Base-by-base conservation (phyloP, 1,284 basidiomycete species). In the Ganoderma multipileum region DNA sequence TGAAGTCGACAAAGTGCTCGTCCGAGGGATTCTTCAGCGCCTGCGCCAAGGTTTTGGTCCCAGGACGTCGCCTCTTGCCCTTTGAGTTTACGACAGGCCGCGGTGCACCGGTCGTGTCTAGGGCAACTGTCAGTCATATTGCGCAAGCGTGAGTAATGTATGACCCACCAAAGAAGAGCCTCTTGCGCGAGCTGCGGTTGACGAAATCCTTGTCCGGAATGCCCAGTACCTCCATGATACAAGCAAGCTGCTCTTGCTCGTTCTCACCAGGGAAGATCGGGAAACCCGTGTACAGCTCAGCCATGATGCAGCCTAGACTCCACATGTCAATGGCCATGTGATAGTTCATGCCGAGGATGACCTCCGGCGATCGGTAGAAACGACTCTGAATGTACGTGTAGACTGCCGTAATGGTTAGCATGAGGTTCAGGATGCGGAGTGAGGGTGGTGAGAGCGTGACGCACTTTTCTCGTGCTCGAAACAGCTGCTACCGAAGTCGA, bases 251-350 rank as follows among this genome's bases (percentile, higher is more conserved):
- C 79, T 99, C 97, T 81, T 98, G 96, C 81, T 99, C 98, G 78
- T 98, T 98, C 82, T 99, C 97, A n/a, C 97, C 97, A 0, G 97
- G 97, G 83, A 99, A 99, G 76, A 99, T 97, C 0, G 98, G 98
- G 80, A 96, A 98, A 1, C 98, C 98, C n/a, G 98, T 99, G 82
- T 95, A 98, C 55, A 99, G 84, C 81, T 99, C 98, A 26, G 97
- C 97, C 63, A 99, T 85, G 73, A 99, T 99, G 77, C 98, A 99
- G 28, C 97, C 98, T 72, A 99, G 83, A 84, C 95, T 97, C 96
- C 96, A 98, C 94, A 97, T 97, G 79, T 97, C 95, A 75, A 97
- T 96, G 47, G 93, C 95, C 93, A 96, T 96, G 78, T 95, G 93
- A 79, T 97, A 97, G 79, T 95, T 95, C 92, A 95, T 94, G 68